phyloP scores from a whole-genome alignment of 805 yeast species.

The Saccharomycopsis fibuligera region DNA sequence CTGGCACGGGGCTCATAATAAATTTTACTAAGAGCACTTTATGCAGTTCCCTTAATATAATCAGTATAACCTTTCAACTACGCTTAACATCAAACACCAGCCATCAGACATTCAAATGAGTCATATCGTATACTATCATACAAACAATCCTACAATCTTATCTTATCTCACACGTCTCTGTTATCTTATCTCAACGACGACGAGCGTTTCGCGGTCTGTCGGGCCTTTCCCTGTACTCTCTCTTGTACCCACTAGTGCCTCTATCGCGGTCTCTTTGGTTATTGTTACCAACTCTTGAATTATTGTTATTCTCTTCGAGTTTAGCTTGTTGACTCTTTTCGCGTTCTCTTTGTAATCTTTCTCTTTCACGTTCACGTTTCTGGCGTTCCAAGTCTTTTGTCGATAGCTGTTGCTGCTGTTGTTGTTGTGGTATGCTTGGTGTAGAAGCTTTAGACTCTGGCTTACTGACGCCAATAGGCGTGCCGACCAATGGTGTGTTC shows the following conservation, averaged over 20 bases:
- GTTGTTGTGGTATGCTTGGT: no score
- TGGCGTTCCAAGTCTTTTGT: neutral
- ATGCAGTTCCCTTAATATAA: no score
- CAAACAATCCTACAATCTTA: neutral
- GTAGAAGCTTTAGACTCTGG: neutral
- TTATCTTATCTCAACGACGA: neutral
- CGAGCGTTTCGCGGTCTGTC: neutral
- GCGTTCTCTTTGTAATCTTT: neutral
- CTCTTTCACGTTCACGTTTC: neutral
- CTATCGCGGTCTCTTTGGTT: slow-evolving; percentile 14
- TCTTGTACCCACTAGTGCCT: slow-evolving; percentile 7
- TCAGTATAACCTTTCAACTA: no score
- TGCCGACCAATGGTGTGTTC: neutral
- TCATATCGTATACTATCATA: no score
- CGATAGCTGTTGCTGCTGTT: no score
- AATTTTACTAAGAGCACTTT: no score
- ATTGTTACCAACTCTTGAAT: no score
- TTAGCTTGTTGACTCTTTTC: neutral
- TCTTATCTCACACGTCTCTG: neutral
- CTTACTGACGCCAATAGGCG: neutral
- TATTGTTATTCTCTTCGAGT: neutral
- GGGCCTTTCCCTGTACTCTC: slow-evolving; percentile 14
- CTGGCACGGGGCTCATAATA: no score
- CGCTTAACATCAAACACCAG: no score
- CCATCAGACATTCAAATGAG: no score